Percentiles rank a stretch among this genome's conserved stretches.
Evolutionary conservation across 305 asterid species (phyloP).

Genomic region (Solanum hybrid): DNA sequence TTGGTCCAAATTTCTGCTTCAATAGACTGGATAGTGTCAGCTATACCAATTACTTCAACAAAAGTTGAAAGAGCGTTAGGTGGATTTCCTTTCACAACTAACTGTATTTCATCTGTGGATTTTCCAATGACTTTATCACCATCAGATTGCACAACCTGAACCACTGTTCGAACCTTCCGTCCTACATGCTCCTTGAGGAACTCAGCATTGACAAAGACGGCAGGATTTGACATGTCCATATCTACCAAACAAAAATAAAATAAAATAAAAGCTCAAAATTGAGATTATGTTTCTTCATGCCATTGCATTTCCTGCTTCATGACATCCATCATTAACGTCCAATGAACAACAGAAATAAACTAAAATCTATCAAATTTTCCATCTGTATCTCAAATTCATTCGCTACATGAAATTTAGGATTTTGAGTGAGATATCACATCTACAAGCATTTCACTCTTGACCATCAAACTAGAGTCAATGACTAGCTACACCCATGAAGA

Average conservation of each 20-base stretch:
- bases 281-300: neutral
- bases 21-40: constrained; percentile 58
- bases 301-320: neutral
- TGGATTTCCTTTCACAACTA: constrained; percentile 57
- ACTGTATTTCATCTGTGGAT: constrained; percentile 70
- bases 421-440: neutral
- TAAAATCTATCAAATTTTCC: neutral
- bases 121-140: constrained; percentile 57
- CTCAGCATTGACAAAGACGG: constrained; percentile 78
- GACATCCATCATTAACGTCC: neutral
- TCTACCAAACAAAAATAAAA: neutral
- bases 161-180: constrained; percentile 63
- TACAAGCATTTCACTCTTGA: neutral
- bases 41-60: constrained; percentile 84
- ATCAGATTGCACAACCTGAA: constrained; percentile 67
- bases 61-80: constrained; percentile 53
- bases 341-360: neutral
- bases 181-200: constrained; percentile 53
- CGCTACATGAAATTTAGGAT: neutral
- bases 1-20: constrained; percentile 69
- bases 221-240: constrained; percentile 87
- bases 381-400: neutral
- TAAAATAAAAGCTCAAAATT: neutral
- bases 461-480: neutral
- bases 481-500: neutral